Evolutionary conservation across 345 rosid genomes (phyloP).

Genomic region (Eucalyptus pumila): DNA sequence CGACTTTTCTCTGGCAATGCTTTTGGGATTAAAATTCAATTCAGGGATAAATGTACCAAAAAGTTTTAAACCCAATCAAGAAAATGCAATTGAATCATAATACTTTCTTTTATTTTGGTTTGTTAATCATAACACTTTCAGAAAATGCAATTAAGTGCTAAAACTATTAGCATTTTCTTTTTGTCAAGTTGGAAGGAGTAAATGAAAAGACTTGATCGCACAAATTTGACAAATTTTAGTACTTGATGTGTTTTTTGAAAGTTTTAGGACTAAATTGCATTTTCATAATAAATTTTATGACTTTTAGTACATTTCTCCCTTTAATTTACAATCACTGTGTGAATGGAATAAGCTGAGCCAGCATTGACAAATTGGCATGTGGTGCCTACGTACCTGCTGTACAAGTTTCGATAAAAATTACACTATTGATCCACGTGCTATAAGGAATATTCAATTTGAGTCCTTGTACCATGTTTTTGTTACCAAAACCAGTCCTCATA

Average conservation of each 20-base stretch:
- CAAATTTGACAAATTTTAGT: no score
- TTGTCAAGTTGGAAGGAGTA: rapidly evolving
- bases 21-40: not conserved
- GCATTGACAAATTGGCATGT: not conserved
- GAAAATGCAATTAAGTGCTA: no score
- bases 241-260: no score
- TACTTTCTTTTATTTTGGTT: no score
- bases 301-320: no score
- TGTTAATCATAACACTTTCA: no score
- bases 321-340: not conserved
- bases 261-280: rapidly evolving
- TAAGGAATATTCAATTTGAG: not conserved
- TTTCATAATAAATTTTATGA: no score
- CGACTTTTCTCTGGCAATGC: not conserved
- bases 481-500: not conserved
- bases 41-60: not conserved
- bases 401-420: not conserved
- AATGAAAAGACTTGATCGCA: no score
- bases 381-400: not conserved
- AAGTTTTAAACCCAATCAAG: no score
- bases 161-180: no score
- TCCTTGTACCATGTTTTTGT: not conserved
- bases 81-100: no score
- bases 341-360: not conserved
- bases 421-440: not conserved